Percentiles rank a stretch among this genome's conserved stretches.
These are phyloP conservation scores for Cladorrhinum sp. DNA, from an alignment of 2,329 filamentous ascomycete species.

Conservation along the genomic window DNA sequence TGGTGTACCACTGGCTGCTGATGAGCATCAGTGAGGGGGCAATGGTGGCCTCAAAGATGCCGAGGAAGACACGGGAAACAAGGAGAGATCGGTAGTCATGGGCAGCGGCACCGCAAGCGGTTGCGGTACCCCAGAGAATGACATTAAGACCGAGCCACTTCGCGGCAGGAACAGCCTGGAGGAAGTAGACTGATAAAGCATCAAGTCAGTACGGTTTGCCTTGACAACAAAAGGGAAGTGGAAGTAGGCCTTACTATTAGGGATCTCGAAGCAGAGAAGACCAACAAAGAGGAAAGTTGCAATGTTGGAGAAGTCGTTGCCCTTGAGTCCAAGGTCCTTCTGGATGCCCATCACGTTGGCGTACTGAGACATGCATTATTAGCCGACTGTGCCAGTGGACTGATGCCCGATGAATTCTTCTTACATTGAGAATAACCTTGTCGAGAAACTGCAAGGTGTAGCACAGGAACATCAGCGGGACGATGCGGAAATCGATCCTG, in stretches of 20 bases:
- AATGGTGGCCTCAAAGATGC: conserved; percentile 59
- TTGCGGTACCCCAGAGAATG: conserved; percentile 56
- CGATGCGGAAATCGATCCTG: conserved; percentile 57
- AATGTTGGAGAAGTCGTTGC: conserved; percentile 61
- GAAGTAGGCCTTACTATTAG: conserved; percentile 47
- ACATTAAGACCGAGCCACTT: conserved; percentile 61
- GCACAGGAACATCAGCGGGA: conserved; percentile 59
- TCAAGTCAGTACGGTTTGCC: conserved; percentile 14
- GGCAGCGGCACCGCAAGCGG: conserved; percentile 51
- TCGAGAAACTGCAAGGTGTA: conserved; percentile 64
- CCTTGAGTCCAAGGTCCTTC: conserved; percentile 50
- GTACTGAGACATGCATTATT: conserved; percentile 43
- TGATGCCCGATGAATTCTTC: conserved; percentile 24
- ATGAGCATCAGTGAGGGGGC: conserved; percentile 60
- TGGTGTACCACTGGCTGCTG: conserved; percentile 57
- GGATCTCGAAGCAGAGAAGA: conserved; percentile 56
- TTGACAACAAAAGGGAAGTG: background rate
- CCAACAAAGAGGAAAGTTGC: conserved; percentile 63
- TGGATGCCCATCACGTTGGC: conserved; percentile 63
- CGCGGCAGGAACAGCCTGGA: conserved; percentile 58
- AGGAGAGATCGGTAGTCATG: conserved; percentile 53
- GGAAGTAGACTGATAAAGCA: conserved; percentile 49
- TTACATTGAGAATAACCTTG: conserved; percentile 61
- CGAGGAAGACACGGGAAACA: conserved; percentile 55
- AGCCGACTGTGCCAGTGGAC: conserved; percentile 5